Evolutionary conservation across 139 green algal genomes (phyloP).

Genomic region (Picochlorum sp.): DNA sequence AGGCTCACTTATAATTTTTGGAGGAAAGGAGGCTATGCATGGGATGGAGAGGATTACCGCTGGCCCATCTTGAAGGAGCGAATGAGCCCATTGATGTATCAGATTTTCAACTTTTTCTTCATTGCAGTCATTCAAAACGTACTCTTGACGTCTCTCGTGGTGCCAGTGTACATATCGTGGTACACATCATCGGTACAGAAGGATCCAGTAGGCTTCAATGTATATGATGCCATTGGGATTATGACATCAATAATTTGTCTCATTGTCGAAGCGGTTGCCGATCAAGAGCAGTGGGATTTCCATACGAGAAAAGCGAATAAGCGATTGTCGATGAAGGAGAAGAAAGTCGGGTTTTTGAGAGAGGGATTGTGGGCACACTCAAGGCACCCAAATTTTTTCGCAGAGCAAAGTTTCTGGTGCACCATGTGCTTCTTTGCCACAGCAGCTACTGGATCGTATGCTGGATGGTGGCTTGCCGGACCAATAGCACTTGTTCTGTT

Average conservation of each 20-base stretch:
- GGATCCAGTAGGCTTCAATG: not conserved
- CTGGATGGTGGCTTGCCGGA: conserved; percentile 13
- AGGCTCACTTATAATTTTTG: conserved; percentile 40
- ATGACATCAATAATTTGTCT: conserved; percentile 5
- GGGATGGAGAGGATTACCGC: conserved; percentile 17
- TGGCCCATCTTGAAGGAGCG: conserved; percentile 7
- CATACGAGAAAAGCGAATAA: conserved; percentile 5
- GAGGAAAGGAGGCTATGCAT: conserved; percentile 25
- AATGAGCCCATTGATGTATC: conserved; percentile 7
- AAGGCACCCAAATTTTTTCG: conserved; percentile 21
- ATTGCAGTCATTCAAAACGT: conserved; percentile 20
- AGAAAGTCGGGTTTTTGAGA: conserved; percentile 10
- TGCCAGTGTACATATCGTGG: conserved; percentile 15
- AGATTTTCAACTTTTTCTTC: conserved; percentile 29
- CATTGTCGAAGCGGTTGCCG: conserved; percentile 12
- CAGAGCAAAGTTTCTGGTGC: conserved; percentile 24
- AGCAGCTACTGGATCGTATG: conserved; percentile 9
- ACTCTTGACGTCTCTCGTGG: conserved; percentile 4
- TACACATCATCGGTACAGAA: not conserved
- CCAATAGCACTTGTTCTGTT: not conserved
- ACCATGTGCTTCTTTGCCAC: conserved; percentile 17
- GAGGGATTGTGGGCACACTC: conserved; percentile 10
- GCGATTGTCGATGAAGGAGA: not conserved
- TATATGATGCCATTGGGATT: conserved; percentile 5
- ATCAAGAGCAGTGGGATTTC: conserved; percentile 27